A percentile compares a stretch with the other conserved stretches of the same genome.
phyloP scores from a whole-genome alignment of 139 green algal species.

The Haematococcus sp. region DNA sequence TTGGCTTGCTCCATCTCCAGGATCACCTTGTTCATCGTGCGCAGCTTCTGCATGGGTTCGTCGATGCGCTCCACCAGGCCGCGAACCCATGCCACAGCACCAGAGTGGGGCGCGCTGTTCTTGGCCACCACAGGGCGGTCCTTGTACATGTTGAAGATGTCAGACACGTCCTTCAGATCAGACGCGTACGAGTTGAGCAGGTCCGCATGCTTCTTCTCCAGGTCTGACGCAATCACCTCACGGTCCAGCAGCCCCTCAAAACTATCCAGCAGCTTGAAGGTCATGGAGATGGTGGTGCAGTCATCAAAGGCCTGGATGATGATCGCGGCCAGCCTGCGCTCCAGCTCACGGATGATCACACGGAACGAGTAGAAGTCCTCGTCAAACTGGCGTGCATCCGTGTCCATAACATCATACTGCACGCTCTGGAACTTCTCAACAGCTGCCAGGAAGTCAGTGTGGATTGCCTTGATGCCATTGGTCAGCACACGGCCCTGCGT shows the following conservation, averaged over 20 bases:
- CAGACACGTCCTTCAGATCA: slow-evolving; percentile 69
- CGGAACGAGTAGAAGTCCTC: slow-evolving; percentile 74
- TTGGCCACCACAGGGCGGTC: slow-evolving; percentile 46
- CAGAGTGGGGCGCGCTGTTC: slow-evolving; percentile 56
- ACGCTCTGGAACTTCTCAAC: slow-evolving; percentile 75
- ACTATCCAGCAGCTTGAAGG: slow-evolving; percentile 89
- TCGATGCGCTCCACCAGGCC: slow-evolving; percentile 78
- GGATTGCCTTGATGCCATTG: slow-evolving; percentile 69
- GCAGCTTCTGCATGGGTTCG: slow-evolving; percentile 75
- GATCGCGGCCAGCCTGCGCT: slow-evolving; percentile 77
- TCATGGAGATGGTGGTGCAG: slow-evolving; percentile 72
- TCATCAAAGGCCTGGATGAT: slow-evolving; percentile 87
- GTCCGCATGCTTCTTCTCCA: slow-evolving; percentile 78
- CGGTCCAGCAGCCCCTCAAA: slow-evolving; percentile 89
- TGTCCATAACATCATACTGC: slow-evolving; percentile 81
- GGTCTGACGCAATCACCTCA: slow-evolving; percentile 67
- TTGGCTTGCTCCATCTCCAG: slow-evolving; percentile 63
- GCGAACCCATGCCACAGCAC: slow-evolving; percentile 79
- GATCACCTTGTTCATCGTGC: slow-evolving; percentile 48
- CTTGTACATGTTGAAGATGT: slow-evolving; percentile 59
- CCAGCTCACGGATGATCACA: slow-evolving; percentile 70
- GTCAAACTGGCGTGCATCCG: slow-evolving; percentile 67
- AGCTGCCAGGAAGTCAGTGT: slow-evolving; percentile 67
- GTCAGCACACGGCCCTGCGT: slow-evolving; percentile 68
- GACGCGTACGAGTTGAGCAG: slow-evolving; percentile 51